phyloP scores from a whole-genome alignment of 352 stramenopile genomes.

The Phytopythium kandeliae region DNA sequence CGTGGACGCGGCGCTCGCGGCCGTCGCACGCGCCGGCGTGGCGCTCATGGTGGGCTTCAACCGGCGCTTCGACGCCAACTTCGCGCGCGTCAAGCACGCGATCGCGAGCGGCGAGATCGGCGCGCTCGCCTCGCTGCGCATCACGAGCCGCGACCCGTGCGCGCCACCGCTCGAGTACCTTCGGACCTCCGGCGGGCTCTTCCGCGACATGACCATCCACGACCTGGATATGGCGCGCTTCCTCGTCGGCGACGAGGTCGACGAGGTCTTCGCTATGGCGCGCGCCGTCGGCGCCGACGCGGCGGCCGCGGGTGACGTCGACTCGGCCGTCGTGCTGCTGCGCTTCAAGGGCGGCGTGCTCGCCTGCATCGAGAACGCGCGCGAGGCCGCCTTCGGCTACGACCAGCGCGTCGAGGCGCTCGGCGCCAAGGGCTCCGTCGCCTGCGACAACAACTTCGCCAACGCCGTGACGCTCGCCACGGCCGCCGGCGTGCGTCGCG shows the following conservation, averaged over 20 bases:
- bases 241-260: constrained; percentile 79
- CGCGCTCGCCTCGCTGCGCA: constrained; percentile 80
- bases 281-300: constrained; percentile 24
- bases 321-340: constrained; percentile 82
- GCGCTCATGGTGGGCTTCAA: constrained; percentile 96
- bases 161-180: constrained; percentile 42
- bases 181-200: constrained; percentile 84
- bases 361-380: constrained; percentile 89
- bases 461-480: constrained; percentile 51
- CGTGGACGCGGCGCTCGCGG: constrained; percentile 46
- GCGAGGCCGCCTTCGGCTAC: constrained; percentile 89
- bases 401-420: constrained; percentile 90
- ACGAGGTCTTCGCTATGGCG: constrained; percentile 41
- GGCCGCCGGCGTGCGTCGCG: constrained; percentile 17
- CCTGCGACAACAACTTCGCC: constrained; percentile 90
- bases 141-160: constrained; percentile 55
- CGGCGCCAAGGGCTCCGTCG: constrained; percentile 78
- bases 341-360: constrained; percentile 78
- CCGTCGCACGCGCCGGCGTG: constrained; percentile 48
- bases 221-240: constrained; percentile 95
- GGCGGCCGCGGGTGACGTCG: constrained; percentile 67
- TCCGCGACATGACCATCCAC: constrained; percentile 95
- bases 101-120: constrained; percentile 87
- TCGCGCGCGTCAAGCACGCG: constrained; percentile 80
- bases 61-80: constrained; percentile 93